These are phyloP conservation scores for Golubevia pallescens DNA, from an alignment of 1,284 basidiomycete species.

Conservation along the genomic window DNA sequence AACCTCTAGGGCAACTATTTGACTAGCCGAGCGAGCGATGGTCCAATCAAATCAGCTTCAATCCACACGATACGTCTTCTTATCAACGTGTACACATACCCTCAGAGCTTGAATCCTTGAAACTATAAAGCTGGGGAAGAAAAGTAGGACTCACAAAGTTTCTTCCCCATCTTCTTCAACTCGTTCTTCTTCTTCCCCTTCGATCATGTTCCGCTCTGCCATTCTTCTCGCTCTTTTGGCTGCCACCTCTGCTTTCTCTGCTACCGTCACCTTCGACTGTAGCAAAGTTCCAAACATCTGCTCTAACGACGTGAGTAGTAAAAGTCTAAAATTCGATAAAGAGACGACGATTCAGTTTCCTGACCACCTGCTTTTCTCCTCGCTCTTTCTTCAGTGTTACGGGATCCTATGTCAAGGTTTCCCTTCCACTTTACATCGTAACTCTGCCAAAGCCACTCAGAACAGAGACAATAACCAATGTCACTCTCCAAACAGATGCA, in stretches of 20 bases:
- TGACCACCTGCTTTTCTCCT: not conserved
- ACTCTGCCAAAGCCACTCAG: constrained; percentile 23
- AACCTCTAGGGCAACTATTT: too few species aligned
- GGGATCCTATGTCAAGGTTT: constrained; percentile 35
- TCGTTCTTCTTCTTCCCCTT: too few species aligned
- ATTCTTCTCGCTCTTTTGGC: constrained; percentile 7
- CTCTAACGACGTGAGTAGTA: constrained; percentile 21
- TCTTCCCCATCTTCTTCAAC: too few species aligned
- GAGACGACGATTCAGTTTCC: not conserved
- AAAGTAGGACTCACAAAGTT: too few species aligned
- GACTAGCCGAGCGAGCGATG: too few species aligned
- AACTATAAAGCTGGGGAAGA: too few species aligned
- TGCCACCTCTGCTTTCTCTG: constrained; percentile 5
- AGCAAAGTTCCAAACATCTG: constrained; percentile 42
- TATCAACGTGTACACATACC: too few species aligned
- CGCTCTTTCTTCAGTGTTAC: constrained; percentile 15
- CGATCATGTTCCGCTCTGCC: not conserved
- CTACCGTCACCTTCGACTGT: constrained; percentile 36
- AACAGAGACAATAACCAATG: constrained; percentile 34
- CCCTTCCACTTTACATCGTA: constrained; percentile 35
- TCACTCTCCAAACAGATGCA: constrained; percentile 34
- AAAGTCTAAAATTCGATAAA: not conserved
- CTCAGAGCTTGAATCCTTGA: too few species aligned
- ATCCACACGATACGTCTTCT: too few species aligned
- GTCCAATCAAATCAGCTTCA: too few species aligned